These are phyloP conservation scores for Tetrahymena borealis DNA, from an alignment of 73 alveolate species.

Conservation along the genomic window DNA sequence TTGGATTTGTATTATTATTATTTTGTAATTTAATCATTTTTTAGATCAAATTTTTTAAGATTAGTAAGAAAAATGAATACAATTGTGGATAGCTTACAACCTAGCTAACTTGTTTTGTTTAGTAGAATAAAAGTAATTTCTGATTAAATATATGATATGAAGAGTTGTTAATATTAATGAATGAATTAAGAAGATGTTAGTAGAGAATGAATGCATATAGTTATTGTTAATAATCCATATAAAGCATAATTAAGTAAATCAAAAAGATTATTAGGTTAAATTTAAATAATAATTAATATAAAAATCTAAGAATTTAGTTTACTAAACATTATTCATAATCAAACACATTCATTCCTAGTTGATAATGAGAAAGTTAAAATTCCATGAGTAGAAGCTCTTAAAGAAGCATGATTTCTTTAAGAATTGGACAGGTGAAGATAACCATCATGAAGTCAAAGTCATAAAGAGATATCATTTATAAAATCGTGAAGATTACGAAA, in stretches of 20 bases:
- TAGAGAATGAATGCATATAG: too few relatives aligned
- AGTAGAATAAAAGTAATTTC: too few relatives aligned
- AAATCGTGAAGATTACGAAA: conserved; percentile 95
- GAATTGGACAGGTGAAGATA: conserved; percentile 93
- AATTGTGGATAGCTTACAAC: too few relatives aligned
- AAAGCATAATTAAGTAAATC: not conserved
- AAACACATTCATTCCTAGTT: not conserved
- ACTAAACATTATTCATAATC: not conserved
- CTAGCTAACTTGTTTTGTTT: too few relatives aligned
- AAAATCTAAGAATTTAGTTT: not conserved
- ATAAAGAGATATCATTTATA: conserved; percentile 90
- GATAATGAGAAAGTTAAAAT: conserved; percentile 94
- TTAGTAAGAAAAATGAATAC: too few relatives aligned
- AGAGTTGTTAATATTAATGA: too few relatives aligned
- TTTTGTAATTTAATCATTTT: too few relatives aligned
- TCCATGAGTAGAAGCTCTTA: conserved; percentile 96
- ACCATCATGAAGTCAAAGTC: conserved; percentile 81
- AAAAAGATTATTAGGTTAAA: not conserved
- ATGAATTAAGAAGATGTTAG: too few relatives aligned
- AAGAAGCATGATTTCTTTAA: conserved; percentile 90
- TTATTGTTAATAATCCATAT: too few relatives aligned
- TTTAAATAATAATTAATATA: not conserved
- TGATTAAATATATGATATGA: too few relatives aligned
- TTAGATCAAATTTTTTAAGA: too few relatives aligned
- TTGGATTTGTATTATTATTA: too few relatives aligned